A percentile compares a stretch with the other conserved stretches of the same genome.
phyloP scores from a whole-genome alignment of 495 filamentous ascomycete species.

The Bacidia gigantensis region DNA sequence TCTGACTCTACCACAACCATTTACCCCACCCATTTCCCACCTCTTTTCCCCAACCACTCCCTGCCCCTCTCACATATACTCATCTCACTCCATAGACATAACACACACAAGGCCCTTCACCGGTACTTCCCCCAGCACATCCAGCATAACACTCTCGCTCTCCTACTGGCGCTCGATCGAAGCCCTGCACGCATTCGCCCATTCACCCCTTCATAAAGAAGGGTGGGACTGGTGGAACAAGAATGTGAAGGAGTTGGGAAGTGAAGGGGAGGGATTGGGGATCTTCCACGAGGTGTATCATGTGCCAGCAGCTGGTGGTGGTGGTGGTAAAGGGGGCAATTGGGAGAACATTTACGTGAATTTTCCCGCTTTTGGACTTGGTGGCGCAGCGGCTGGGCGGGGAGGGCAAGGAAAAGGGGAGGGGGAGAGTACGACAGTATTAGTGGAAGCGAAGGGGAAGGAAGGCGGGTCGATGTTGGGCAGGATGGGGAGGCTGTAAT shows the following conservation, averaged over 20 bases:
- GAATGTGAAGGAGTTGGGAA: neutral
- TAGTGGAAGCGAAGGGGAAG: neutral
- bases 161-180: neutral
- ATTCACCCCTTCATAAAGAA: neutral
- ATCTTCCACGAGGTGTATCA: neutral
- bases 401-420: neutral
- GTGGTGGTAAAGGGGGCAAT: no score
- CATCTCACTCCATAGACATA: neutral
- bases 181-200: neutral
- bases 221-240: conserved; percentile 1
- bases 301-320: neutral
- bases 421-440: neutral
- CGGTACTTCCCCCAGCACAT: neutral
- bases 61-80: neutral
- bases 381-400: neutral
- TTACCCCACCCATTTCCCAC: no score
- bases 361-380: neutral
- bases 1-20: no score
- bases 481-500: neutral
- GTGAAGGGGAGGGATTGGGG: neutral
- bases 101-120: neutral
- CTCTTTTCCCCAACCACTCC: neutral
- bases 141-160: neutral
- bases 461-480: neutral
- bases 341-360: neutral